phyloP scores from a whole-genome alignment of 2,329 filamentous ascomycete genomes.

The Ceratocystis papillata region DNA sequence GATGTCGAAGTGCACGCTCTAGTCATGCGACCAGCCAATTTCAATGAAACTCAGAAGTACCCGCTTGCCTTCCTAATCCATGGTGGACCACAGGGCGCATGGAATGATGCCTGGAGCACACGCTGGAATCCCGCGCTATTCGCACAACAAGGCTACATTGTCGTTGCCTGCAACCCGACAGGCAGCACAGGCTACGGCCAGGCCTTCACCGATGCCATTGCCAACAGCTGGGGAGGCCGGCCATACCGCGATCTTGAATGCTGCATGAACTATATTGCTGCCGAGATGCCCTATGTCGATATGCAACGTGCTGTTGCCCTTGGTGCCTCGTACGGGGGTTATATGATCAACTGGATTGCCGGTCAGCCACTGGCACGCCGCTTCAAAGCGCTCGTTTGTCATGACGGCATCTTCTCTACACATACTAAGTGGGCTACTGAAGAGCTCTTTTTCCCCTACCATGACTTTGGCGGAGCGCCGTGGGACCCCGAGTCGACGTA shows the following conservation, averaged over 20 bases:
- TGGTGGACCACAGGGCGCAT: conserved; percentile 69
- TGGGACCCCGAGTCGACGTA: conserved; percentile 54
- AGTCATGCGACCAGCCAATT: conserved; percentile 51
- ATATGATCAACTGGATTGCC: conserved; percentile 86
- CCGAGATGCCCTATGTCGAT: conserved; percentile 58
- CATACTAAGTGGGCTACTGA: conserved; percentile 54
- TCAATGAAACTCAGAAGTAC: conserved; percentile 60
- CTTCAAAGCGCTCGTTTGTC: conserved; percentile 80
- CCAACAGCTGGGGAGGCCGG: conserved; percentile 69
- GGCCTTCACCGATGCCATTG: conserved; percentile 63
- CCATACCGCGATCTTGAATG: conserved; percentile 76
- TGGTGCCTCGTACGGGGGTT: conserved; percentile 65
- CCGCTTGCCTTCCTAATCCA: conserved; percentile 72
- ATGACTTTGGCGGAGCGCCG: conserved; percentile 53
- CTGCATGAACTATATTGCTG: conserved; percentile 62
- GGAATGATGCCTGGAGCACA: conserved; percentile 65
- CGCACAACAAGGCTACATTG: conserved; percentile 78
- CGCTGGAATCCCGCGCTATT: conserved; percentile 81
- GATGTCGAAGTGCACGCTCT: conserved; percentile 58
- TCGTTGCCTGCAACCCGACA: conserved; percentile 71
- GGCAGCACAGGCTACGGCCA: conserved; percentile 77
- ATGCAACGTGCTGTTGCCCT: conserved; percentile 58
- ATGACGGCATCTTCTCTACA: conserved; percentile 75
- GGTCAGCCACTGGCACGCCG: conserved; percentile 70
- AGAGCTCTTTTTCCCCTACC: conserved; percentile 60